Evolutionary conservation across 1,284 basidiomycete species (phyloP).

Genomic region (Pseudozyma hubeiensis): DNA sequence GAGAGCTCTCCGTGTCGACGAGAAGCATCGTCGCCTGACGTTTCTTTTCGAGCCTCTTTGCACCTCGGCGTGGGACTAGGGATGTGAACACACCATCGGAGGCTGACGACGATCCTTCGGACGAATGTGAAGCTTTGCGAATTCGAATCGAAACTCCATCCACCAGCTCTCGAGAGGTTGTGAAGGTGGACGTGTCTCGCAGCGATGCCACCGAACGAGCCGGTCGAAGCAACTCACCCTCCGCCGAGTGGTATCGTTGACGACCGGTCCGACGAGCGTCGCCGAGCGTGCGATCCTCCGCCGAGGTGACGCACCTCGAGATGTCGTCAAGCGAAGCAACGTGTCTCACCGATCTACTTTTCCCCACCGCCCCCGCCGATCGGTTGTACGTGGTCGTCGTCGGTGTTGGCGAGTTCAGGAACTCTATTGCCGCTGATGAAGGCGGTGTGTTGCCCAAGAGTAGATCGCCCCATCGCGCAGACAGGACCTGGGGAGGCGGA

Average conservation of each 20-base stretch:
- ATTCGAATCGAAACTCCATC: not conserved
- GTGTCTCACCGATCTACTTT: conserved; percentile 3
- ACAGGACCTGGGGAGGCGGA: not conserved
- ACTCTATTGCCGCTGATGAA: conserved; percentile 27
- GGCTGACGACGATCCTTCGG: conserved; percentile 9
- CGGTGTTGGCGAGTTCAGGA: conserved; percentile 11
- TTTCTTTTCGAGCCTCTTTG: conserved; percentile 25
- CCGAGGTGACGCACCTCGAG: not conserved
- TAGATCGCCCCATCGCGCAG: not conserved
- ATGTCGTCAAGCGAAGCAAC: conserved; percentile 16
- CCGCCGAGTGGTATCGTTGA: conserved; percentile 25
- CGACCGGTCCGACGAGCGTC: conserved; percentile 6
- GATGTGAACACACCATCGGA: conserved; percentile 12
- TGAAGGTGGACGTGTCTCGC: conserved; percentile 1
- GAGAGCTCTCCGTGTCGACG: conserved; percentile 1
- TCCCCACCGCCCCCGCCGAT: too few species aligned
- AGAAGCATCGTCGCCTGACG: conserved; percentile 3
- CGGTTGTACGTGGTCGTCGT: not conserved
- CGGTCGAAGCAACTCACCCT: conserved; percentile 3
- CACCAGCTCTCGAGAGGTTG: not conserved
- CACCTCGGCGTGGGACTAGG: conserved; percentile 22
- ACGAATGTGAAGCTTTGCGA: conserved; percentile 8
- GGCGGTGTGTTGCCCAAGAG: conserved; percentile 4
- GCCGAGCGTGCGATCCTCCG: too few species aligned
- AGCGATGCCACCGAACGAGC: conserved; percentile 16